These are phyloP conservation scores for Podospora appendiculata DNA, from an alignment of 495 filamentous ascomycete genomes.

Conservation along the genomic window DNA sequence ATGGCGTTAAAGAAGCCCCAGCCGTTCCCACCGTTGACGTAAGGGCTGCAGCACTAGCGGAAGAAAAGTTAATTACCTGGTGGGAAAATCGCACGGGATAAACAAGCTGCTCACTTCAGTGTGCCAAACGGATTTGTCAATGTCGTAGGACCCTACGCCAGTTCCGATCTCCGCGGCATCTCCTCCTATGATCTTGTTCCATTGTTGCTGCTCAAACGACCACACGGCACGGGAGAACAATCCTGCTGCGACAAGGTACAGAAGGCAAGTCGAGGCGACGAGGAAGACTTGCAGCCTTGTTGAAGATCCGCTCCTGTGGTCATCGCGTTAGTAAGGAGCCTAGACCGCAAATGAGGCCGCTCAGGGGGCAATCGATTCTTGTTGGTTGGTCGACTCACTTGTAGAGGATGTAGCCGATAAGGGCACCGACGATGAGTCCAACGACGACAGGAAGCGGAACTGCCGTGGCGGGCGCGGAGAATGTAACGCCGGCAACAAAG, in stretches of 20 bases:
- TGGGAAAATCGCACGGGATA: not conserved
- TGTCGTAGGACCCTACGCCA: conserved; percentile 84
- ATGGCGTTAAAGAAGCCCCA: conserved; percentile 89
- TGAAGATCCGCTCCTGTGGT: conserved; percentile 38
- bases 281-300: conserved; percentile 72
- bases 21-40: conserved; percentile 62
- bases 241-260: conserved; percentile 82
- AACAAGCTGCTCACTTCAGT: conserved; percentile 56
- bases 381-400: conserved; percentile 52
- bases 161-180: conserved; percentile 68
- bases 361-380: too few species aligned
- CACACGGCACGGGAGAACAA: conserved; percentile 72
- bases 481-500: conserved; percentile 73
- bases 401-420: conserved; percentile 68
- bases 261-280: conserved; percentile 70
- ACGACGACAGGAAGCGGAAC: conserved; percentile 68
- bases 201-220: conserved; percentile 58
- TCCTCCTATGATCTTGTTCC: conserved; percentile 59
- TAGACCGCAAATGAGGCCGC: not conserved
- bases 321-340: not conserved
- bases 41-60: conserved; percentile 65
- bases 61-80: not conserved
- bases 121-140: conserved; percentile 80
- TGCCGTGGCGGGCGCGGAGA: conserved; percentile 62
- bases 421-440: conserved; percentile 54